Evolutionary conservation across 2,329 filamentous ascomycete species (phyloP), one percentile per base, ranked within the genome.

Genomic region (Coniochaeta prunicola): DNA sequence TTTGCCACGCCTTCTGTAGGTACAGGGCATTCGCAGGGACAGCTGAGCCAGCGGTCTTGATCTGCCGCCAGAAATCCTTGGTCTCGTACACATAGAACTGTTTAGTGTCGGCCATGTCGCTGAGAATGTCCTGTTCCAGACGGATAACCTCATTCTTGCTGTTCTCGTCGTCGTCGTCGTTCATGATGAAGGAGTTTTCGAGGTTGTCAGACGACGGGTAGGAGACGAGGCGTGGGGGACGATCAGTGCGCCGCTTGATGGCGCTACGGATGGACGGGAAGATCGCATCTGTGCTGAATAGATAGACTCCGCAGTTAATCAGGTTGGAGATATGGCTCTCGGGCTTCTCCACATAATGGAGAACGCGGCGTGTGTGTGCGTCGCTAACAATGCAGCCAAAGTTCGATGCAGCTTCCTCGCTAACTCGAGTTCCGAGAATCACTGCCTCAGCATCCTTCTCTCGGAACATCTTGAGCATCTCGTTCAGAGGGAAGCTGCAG

Each of bases 1-100:
- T 83, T 76, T 97, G 93, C 80, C 89, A 89, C 21, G 94, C 93
- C 79, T 97, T 91, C 73, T 96, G 91, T 58, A 99, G 85, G 77
- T 99, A 99, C 34, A 99, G 84, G 15, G 94, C 94, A 70, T 97
- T 97, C 63, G 94, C 94, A 17, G 94, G 94, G 30, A 99, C 92
- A 56, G 94, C 94, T 6, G 93, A 97, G 61, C 94, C 94, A 61
- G 94, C 94, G 1, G 94, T 97, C 84, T 99, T 99, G 84, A 99
- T 97, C 81, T 99, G 94, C 67, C 94, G 91, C 94, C 94, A 99
- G 76, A 99, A 99, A 74, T 97, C 94, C 79, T 96, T 96, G 65
- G 93, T 97, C 80, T 99, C 94, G 74, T 96, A 90, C 33, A 97
- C 94, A 76, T 92, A 97, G 80, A 99, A 99, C 74, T 94, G 91